Conservation (phyloP, 305 asterid genomes). For the Fraxinus angustifolia region DNA sequence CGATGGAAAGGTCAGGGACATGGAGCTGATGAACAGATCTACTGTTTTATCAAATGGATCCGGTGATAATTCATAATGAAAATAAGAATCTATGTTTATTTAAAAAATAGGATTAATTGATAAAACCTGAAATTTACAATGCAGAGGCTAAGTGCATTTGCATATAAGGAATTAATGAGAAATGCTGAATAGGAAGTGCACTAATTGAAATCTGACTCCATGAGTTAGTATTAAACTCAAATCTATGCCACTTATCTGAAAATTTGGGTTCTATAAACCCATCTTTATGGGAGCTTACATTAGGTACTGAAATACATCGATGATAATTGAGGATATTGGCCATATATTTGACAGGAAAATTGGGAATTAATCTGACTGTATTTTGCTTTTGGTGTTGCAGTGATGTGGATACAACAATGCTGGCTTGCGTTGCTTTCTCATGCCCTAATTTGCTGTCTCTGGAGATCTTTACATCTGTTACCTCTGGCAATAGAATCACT, state of each 20-base stretch:
- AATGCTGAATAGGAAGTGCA: neutral
- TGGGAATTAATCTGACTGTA: constrained; percentile 22
- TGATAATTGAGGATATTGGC: neutral
- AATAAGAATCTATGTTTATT: constrained; percentile 16
- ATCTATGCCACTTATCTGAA: constrained; percentile 11
- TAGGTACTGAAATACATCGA: neutral
- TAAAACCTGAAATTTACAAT: neutral
- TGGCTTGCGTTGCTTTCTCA: constrained; percentile 95
- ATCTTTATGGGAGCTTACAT: neutral
- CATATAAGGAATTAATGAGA: neutral
- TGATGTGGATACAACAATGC: constrained; percentile 77
- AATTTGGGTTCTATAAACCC: neutral
- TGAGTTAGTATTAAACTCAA: neutral
- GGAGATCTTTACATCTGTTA: constrained; percentile 62
- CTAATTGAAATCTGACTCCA: neutral
- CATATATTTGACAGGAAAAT: neutral
- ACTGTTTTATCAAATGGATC: constrained; percentile 21
- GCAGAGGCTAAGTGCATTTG: neutral
- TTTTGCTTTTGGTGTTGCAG: constrained; percentile 49
- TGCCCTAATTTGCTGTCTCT: constrained; percentile 75
- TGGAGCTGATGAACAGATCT: constrained; percentile 34
- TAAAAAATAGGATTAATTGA: neutral
- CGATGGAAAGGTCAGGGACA: constrained; percentile 72
- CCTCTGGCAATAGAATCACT: constrained; percentile 69
- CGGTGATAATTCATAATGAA: neutral